Conservation (phyloP, 441 rosid genomes). For the Arabidopsis hybrid region DNA sequence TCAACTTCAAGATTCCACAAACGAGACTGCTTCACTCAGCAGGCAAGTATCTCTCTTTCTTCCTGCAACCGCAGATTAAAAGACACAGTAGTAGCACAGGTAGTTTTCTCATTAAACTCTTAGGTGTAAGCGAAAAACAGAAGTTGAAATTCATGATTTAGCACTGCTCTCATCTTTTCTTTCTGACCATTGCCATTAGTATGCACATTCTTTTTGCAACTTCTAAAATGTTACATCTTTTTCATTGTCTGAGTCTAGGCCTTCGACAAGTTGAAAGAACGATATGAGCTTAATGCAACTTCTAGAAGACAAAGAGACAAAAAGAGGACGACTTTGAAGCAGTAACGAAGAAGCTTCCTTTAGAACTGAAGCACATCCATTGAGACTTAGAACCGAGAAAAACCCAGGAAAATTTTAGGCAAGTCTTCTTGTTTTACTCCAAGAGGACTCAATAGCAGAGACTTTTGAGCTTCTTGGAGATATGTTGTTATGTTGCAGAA, state of each 20-base stretch:
- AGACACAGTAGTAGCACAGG: slow-evolving; percentile 14
- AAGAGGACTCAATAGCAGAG: slow-evolving; percentile 25
- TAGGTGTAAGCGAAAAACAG: slow-evolving; percentile 18
- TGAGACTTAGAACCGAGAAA: neutral
- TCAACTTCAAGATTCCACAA: slow-evolving; percentile 13
- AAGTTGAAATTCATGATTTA: slow-evolving; percentile 5
- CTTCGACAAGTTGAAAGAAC: slow-evolving; percentile 4
- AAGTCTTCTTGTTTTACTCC: slow-evolving; percentile 35
- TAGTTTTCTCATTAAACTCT: slow-evolving; percentile 1
- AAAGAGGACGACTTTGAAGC: slow-evolving; percentile 12
- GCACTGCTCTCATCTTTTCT: neutral
- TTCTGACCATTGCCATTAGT: slow-evolving; percentile 12
- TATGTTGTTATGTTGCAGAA: slow-evolving; percentile 18
- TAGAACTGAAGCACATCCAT: slow-evolving; percentile 12
- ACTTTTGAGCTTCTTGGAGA: slow-evolving; percentile 18
- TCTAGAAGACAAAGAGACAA: slow-evolving; percentile 19
- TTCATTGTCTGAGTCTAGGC: neutral
- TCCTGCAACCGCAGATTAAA: neutral
- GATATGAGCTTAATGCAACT: slow-evolving; percentile 10
- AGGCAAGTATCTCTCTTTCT: slow-evolving; percentile 35
- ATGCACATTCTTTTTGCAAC: slow-evolving; percentile 15
- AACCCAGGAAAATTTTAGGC: slow-evolving; percentile 22
- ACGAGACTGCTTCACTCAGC: slow-evolving; percentile 22
- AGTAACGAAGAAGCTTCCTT: neutral
- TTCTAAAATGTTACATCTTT: neutral